A percentile compares a stretch with the other conserved stretches of the same genome.
Conservation (phyloP, 495 filamentous ascomycete species). For the Mycothermus thermophilus region DNA sequence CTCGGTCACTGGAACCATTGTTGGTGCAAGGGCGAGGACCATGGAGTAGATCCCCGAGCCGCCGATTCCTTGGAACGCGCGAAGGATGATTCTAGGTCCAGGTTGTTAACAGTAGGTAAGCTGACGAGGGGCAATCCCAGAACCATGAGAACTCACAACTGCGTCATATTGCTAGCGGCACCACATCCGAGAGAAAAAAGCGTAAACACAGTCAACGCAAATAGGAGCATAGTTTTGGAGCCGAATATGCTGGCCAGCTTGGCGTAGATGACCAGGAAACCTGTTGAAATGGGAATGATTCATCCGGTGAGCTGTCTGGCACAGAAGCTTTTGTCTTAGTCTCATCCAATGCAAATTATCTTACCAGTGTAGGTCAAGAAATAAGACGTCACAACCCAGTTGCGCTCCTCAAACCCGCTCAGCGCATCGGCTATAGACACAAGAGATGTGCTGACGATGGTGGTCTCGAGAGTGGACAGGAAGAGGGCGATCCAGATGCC, state of each 20-base stretch:
- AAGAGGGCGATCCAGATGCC: too few species aligned
- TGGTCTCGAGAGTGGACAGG: conserved; percentile 41
- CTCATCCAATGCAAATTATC: too few species aligned
- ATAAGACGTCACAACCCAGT: conserved; percentile 47
- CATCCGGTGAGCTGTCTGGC: too few species aligned
- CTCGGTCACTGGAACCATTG: conserved; percentile 33
- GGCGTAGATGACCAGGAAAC: conserved; percentile 40
- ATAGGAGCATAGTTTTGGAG: conserved; percentile 29
- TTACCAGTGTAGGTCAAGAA: conserved; percentile 42
- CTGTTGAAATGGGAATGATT: too few species aligned
- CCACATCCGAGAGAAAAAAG: conserved; percentile 43
- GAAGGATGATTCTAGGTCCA: conserved; percentile 39
- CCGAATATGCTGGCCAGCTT: conserved; percentile 42
- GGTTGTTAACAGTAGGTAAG: too few species aligned
- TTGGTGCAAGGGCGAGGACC: conserved; percentile 31
- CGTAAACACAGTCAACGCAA: conserved; percentile 33
- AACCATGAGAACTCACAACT: too few species aligned
- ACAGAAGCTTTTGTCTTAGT: too few species aligned
- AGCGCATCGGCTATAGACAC: conserved; percentile 42
- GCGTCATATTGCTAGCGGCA: conserved; percentile 29
- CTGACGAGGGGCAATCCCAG: too few species aligned
- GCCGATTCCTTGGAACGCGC: conserved; percentile 43
- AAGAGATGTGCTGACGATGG: conserved; percentile 45
- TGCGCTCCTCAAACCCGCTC: conserved; percentile 31
- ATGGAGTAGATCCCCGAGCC: conserved; percentile 41